These are phyloP conservation scores for Tricholoma saponaceum DNA, from an alignment of 768 basidiomycete genomes.

Conservation along the genomic window DNA sequence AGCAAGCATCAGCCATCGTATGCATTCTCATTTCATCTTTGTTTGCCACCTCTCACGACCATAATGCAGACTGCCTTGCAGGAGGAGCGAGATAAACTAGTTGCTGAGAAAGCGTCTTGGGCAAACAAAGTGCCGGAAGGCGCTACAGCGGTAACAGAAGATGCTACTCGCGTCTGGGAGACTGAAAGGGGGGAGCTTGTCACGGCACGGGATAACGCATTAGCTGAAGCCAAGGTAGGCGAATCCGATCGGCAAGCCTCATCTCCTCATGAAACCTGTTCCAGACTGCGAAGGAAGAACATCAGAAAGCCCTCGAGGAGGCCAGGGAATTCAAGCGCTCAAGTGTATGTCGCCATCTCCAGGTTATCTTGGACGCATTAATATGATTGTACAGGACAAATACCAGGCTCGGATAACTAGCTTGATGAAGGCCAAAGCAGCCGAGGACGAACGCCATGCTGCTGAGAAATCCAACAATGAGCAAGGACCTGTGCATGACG, in stretches of 20 bases:
- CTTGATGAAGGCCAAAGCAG: slow-evolving; percentile 46
- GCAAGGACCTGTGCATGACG: slow-evolving; percentile 32
- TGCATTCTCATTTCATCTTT: slow-evolving; percentile 10
- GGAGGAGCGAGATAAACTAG: slow-evolving; percentile 58
- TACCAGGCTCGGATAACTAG: slow-evolving; percentile 52
- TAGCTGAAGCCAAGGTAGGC: slow-evolving; percentile 53
- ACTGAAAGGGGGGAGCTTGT: slow-evolving; percentile 55
- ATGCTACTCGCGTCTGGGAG: slow-evolving; percentile 44
- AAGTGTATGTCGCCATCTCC: slow-evolving; percentile 27
- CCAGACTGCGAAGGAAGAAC: slow-evolving; percentile 39
- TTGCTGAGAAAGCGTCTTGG: slow-evolving; percentile 55
- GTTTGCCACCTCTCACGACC: slow-evolving; percentile 1
- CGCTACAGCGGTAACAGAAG: slow-evolving; percentile 16
- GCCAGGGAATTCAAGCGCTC: slow-evolving; percentile 38
- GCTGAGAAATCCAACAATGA: slow-evolving; percentile 53
- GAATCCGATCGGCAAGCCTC: background rate
- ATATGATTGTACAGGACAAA: slow-evolving; percentile 45
- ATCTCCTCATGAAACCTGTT: slow-evolving; percentile 4
- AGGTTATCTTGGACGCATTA: background rate
- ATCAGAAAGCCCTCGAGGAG: slow-evolving; percentile 40
- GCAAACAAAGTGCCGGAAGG: slow-evolving; percentile 26
- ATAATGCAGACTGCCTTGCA: slow-evolving; percentile 42
- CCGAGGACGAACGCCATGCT: slow-evolving; percentile 44
- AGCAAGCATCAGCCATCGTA: slow-evolving; percentile 36
- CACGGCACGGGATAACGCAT: slow-evolving; percentile 57